Conservation (phyloP, 176 grass and related monocot species). For the Chloris gayana region DNA sequence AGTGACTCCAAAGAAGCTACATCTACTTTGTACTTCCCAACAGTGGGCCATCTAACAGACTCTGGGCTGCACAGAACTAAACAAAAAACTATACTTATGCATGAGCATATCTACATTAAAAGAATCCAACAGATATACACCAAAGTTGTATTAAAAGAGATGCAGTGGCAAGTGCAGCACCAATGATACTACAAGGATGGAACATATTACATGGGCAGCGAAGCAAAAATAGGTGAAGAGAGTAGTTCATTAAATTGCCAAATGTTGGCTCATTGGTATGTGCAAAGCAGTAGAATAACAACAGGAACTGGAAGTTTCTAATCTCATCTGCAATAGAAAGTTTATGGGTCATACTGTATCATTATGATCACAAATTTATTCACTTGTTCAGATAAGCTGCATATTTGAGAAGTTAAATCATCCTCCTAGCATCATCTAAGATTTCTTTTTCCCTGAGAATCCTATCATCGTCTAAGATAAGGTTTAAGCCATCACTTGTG, state of each 20-base stretch:
- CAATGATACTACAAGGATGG: not conserved
- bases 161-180: not conserved
- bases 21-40: slow-evolving; percentile 95
- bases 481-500: not conserved
- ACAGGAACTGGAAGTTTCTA: not conserved
- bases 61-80: slow-evolving; percentile 57
- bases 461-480: slow-evolving; percentile 4
- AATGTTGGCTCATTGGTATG: slow-evolving; percentile 9
- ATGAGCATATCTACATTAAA: not conserved
- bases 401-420: not conserved
- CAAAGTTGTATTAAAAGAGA: not conserved
- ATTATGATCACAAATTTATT: not conserved
- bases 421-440: not conserved
- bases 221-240: not conserved
- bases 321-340: not conserved
- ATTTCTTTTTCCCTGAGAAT: too few species aligned
- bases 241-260: not conserved
- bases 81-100: not conserved
- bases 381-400: not conserved
- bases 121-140: slow-evolving; percentile 1
- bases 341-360: not conserved
- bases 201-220: not conserved
- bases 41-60: slow-evolving; percentile 78
- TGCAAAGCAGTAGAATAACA: not conserved
- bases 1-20: slow-evolving; percentile 77